Base-by-base conservation (phyloP, 176 grass and related monocot genomes). In the Bothriochloa decipiens region DNA sequence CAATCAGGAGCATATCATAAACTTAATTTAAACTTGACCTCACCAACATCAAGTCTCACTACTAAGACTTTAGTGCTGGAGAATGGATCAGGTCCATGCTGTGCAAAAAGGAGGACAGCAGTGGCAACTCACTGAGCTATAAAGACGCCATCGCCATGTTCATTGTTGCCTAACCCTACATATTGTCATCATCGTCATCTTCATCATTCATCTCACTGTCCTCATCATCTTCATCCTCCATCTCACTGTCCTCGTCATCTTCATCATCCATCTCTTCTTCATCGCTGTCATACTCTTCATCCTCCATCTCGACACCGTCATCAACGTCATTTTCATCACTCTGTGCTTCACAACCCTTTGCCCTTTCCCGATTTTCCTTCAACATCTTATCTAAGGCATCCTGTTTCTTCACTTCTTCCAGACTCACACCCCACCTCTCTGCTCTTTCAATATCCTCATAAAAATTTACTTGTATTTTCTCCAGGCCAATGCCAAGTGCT, bases 401-500 rank as follows among this genome's bases (percentile, higher is more conserved):
- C 0, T 17, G 14, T 63, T 77, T 35, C 55, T 42, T 42, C 35
- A 17, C 1, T 22, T 27, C 12, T 41, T 77, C 58, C 8, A 62
- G n/a, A 62, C n/a, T 62, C 9, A 62, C 10, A 25, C 58, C 58
- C 22, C 58, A 0, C 58, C n/a, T 6, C 35, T 41, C 23, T 62
- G 13, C 22, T 42, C 37, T 39, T 62, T 23, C 15, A 14, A 77
- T 17, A 64, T 65, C 58, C 62, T 79, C 58, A 79, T 65, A 29
- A 40, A 29, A 79, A 7, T 0, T 79, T 17, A 79, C 60, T 29
- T 79, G 16, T 65, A 45, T 79, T 40, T 79, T 77, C 75, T 79
- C 40, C 14, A 7, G 8, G 52, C 26, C 25, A 15, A 82, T n/a
- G 39, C 32, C 36, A 7, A 28, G 23, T n/a, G n/a, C 69, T 72